Evolutionary conservation across 441 rosid species (phyloP).

Genomic region (Gossypium aridum): DNA sequence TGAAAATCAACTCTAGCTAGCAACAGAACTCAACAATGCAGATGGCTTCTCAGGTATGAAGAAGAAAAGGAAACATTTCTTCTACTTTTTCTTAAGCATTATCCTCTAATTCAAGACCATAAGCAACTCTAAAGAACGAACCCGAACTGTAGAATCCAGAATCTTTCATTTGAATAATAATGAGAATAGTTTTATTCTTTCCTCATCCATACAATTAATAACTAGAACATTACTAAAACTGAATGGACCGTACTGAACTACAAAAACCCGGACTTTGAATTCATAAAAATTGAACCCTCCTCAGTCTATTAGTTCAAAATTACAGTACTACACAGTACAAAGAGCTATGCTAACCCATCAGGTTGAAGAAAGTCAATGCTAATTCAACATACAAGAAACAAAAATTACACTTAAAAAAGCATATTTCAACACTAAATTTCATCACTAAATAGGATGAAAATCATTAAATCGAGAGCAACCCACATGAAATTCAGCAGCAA

Average conservation of each 20-base stretch:
- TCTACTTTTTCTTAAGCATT: background rate
- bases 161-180: background rate
- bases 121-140: background rate
- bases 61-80: background rate
- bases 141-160: background rate
- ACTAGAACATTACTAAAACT: background rate
- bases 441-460: conserved; percentile 2
- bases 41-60: background rate
- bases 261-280: background rate
- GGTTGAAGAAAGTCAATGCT: background rate
- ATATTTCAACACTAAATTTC: background rate
- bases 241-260: background rate
- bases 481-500: background rate
- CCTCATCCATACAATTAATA: background rate
- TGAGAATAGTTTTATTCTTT: background rate
- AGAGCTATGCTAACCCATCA: background rate
- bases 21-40: background rate
- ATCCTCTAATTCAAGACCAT: background rate
- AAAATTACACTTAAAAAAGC: background rate
- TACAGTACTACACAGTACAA: background rate
- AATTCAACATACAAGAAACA: background rate
- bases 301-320: background rate
- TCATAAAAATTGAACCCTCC: background rate
- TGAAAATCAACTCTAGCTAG: background rate
- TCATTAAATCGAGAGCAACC: background rate